These are phyloP conservation scores for Annona squamosa DNA, from an alignment of 164 flowering plant genomes.

Conservation along the genomic window DNA sequence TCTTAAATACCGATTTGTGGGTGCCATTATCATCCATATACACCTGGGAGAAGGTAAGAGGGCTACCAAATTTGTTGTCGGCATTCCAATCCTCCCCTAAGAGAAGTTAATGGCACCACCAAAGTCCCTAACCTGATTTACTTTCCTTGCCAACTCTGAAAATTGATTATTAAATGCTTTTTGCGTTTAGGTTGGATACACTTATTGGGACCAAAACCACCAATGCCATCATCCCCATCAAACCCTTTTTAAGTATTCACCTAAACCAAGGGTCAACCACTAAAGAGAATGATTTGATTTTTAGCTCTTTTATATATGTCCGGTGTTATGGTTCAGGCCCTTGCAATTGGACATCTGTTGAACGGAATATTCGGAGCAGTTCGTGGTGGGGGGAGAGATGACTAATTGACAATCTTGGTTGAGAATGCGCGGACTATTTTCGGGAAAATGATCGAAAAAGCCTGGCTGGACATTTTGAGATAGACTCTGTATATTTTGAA, in stretches of 20 bases:
- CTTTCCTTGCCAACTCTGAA: not conserved
- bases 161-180: not conserved
- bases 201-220: not conserved
- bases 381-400: not conserved
- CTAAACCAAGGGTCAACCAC: not conserved
- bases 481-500: no score
- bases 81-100: no score
- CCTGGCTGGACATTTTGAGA: no score
- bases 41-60: no score
- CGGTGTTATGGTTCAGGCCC: not conserved
- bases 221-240: not conserved
- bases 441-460: no score
- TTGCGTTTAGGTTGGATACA: not conserved
- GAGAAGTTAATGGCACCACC: not conserved
- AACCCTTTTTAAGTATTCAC: no score
- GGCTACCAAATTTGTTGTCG: no score
- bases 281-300: not conserved
- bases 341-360: not conserved
- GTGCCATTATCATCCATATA: no score
- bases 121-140: not conserved
- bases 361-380: not conserved
- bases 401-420: not conserved
- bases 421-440: not conserved
- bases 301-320: not conserved
- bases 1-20: no score